Evolutionary conservation across 768 basidiomycete species (phyloP).

Genomic region (Hygrocybe punicea): DNA sequence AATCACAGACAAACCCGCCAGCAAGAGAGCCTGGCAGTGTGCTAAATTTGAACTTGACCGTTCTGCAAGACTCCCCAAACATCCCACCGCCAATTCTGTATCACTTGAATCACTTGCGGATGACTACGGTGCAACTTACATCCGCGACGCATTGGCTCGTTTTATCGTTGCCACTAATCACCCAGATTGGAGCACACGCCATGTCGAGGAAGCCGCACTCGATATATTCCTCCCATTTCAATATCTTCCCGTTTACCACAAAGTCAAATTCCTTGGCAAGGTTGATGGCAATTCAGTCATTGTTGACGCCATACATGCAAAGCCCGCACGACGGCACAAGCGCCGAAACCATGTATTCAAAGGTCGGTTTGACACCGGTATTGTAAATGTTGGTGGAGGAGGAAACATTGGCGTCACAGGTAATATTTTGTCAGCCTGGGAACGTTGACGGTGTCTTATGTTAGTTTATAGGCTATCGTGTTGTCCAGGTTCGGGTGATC

Average conservation of each 20-base stretch:
- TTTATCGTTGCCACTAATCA: no score
- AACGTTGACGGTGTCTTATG: neutral
- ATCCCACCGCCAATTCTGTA: conserved; percentile 24
- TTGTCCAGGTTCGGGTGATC: conserved; percentile 22
- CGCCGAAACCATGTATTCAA: no score
- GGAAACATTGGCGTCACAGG: no score
- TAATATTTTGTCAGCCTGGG: no score
- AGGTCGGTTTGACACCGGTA: no score
- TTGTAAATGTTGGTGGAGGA: no score
- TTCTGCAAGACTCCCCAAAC: conserved; percentile 10
- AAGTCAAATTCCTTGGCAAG: no score
- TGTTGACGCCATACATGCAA: no score
- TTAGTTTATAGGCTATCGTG: conserved; percentile 22
- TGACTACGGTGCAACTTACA: conserved; percentile 29
- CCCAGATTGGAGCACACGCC: conserved; percentile 3
- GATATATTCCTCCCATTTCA: conserved; percentile 15
- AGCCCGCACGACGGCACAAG: no score
- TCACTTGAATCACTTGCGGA: conserved; percentile 13
- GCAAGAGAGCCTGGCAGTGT: neutral
- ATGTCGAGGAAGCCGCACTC: conserved; percentile 7
- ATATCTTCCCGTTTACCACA: neutral
- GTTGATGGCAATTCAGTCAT: no score
- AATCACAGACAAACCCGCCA: neutral
- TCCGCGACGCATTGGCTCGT: conserved; percentile 25
- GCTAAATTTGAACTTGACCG: neutral